A percentile compares a stretch with the other conserved stretches of the same genome.
phyloP scores from a whole-genome alignment of 2,329 filamentous ascomycete species.

The Trichoderma sp. region DNA sequence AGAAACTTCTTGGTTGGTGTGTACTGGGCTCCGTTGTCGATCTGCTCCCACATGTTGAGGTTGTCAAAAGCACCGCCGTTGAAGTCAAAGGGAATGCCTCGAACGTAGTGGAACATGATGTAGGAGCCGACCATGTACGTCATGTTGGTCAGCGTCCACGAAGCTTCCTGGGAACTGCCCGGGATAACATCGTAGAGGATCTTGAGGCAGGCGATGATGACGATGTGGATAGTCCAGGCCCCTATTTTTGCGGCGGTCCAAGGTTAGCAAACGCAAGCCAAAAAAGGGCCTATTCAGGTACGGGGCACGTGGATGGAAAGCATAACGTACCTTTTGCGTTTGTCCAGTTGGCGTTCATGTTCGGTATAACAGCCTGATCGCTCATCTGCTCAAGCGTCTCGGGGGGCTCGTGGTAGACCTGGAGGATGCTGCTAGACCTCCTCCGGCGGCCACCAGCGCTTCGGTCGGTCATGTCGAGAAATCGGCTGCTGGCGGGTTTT shows the following conservation, averaged over 20 bases:
- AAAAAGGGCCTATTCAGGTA: slow-evolving; percentile 27
- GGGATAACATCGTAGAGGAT: slow-evolving; percentile 97
- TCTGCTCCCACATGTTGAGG: slow-evolving; percentile 99
- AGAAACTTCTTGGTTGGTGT: slow-evolving; percentile 98
- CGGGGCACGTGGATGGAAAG: neutral
- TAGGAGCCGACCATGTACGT: slow-evolving; percentile 99
- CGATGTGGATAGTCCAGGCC: slow-evolving; percentile 96
- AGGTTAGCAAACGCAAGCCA: neutral
- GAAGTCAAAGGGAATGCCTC: slow-evolving; percentile 97
- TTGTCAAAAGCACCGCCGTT: slow-evolving; percentile 98
- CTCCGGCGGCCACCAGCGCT: slow-evolving; percentile 73
- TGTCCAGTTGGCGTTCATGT: slow-evolving; percentile 97
- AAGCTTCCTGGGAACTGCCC: slow-evolving; percentile 94
- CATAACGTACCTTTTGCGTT: slow-evolving; percentile 82
- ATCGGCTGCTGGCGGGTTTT: slow-evolving; percentile 61
- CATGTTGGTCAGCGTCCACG: slow-evolving; percentile 98
- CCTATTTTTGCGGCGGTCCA: slow-evolving; percentile 51
- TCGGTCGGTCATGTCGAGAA: slow-evolving; percentile 58
- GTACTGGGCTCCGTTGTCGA: slow-evolving; percentile 98
- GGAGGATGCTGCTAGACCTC: slow-evolving; percentile 89
- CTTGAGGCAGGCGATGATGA: slow-evolving; percentile 87
- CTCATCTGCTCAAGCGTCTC: slow-evolving; percentile 98
- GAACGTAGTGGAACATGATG: slow-evolving; percentile 99
- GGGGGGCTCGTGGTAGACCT: slow-evolving; percentile 92
- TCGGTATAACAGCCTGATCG: slow-evolving; percentile 91